Evolutionary conservation across 768 basidiomycete genomes (phyloP).

Genomic region (Podaxis mareebaensis): DNA sequence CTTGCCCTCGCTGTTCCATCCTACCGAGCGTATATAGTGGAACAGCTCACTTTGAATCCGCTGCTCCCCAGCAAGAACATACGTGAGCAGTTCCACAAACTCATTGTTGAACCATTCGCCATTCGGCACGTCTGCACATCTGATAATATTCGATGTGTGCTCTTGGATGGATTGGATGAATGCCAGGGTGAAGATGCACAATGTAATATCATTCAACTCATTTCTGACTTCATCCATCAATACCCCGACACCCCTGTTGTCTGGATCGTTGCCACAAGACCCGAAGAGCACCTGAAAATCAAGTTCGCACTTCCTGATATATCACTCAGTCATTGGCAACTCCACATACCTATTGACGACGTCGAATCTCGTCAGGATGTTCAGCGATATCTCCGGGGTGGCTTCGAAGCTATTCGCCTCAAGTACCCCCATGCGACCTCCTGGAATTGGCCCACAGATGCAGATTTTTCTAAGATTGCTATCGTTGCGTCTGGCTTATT

Average conservation of each 20-base stretch:
- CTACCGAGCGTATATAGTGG: neutral
- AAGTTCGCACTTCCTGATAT: neutral
- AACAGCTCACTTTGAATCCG: constrained; percentile 7
- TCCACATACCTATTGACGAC: neutral
- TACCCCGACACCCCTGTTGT: constrained; percentile 17
- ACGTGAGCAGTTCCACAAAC: constrained; percentile 14
- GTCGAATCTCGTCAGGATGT: neutral
- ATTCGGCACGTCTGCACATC: neutral
- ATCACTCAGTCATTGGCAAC: neutral
- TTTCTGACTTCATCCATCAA: constrained; percentile 1
- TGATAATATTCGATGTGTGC: constrained; percentile 17
- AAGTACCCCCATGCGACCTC: neutral
- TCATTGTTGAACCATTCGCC: constrained; percentile 19
- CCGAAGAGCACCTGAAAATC: constrained; percentile 19
- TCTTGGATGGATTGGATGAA: constrained; percentile 29
- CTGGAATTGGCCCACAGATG: neutral
- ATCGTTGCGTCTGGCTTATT: neutral
- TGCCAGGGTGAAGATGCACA: constrained; percentile 20
- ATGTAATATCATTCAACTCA: constrained; percentile 16
- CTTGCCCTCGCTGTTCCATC: constrained; percentile 14
- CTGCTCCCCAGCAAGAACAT: constrained; percentile 13
- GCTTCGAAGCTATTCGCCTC: neutral
- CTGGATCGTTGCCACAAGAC: constrained; percentile 28
- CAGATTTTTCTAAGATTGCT: neutral
- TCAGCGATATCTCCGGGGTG: neutral